A percentile compares a stretch with the other conserved stretches of the same genome.
phyloP scores from a whole-genome alignment of 2,329 filamentous ascomycete genomes.

The Botrytis fragariae region DNA sequence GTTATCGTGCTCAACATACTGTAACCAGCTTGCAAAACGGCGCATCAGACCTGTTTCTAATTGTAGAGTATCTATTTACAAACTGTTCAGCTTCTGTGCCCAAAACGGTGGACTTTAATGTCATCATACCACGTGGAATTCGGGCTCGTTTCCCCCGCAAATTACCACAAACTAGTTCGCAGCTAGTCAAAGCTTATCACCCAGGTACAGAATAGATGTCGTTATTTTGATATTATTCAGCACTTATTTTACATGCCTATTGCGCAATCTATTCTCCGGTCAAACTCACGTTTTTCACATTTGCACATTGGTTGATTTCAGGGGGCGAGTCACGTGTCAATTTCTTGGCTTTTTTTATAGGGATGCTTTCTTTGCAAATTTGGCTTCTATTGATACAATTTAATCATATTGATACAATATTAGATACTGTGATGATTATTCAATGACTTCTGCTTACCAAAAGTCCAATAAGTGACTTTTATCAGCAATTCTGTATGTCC shows the following conservation, averaged over 20 bases:
- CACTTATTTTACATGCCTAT: rapidly evolving
- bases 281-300: background rate
- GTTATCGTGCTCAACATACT: background rate
- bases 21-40: no score
- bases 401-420: background rate
- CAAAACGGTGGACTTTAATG: no score
- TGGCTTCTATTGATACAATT: background rate
- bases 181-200: background rate
- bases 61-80: background rate
- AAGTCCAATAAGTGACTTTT: background rate
- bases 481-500: background rate
- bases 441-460: background rate
- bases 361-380: background rate
- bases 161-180: background rate
- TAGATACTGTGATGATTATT: rapidly evolving
- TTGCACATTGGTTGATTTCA: background rate
- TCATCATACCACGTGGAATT: no score
- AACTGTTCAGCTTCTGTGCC: background rate
- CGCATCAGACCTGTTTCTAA: background rate
- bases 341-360: background rate
- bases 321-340: background rate
- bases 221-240: background rate
- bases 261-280: background rate
- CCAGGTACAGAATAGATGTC: no score
- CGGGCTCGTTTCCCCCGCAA: background rate